These are phyloP conservation scores for Termitomyces heimii DNA, from an alignment of 768 basidiomycete species.

Conservation along the genomic window DNA sequence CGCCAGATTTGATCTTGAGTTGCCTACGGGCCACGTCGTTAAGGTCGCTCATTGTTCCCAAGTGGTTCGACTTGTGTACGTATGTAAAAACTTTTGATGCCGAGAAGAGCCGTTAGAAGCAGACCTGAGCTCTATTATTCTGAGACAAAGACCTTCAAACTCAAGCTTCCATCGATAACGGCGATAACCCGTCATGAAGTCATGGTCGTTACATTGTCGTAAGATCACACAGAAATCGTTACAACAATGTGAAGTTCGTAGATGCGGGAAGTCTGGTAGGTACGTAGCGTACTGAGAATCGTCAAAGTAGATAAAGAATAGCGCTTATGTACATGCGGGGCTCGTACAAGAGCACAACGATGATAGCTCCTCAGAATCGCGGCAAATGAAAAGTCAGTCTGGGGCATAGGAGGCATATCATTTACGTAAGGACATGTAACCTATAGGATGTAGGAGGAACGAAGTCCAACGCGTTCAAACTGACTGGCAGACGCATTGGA, in stretches of 20 bases:
- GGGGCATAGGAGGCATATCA: slow-evolving; percentile 21
- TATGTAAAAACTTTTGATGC: background rate
- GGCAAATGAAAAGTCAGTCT: slow-evolving; percentile 11
- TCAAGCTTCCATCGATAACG: slow-evolving; percentile 10
- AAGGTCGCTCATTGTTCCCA: slow-evolving; percentile 39
- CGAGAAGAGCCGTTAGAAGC: background rate
- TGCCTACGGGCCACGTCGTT: slow-evolving; percentile 47
- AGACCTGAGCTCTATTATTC: background rate
- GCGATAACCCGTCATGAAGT: slow-evolving; percentile 9
- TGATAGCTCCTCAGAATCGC: slow-evolving; percentile 14
- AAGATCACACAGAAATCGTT: slow-evolving; percentile 38
- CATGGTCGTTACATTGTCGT: slow-evolving; percentile 32
- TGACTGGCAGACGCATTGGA: slow-evolving; percentile 18
- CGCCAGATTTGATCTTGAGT: slow-evolving; percentile 73
- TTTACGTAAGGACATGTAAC: slow-evolving; percentile 15
- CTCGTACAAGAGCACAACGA: slow-evolving; percentile 9
- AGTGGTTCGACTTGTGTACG: background rate
- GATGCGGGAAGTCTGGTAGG: slow-evolving; percentile 19
- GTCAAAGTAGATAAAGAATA: slow-evolving; percentile 8
- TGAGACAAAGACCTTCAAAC: background rate
- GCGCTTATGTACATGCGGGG: slow-evolving; percentile 10
- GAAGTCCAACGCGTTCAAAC: slow-evolving; percentile 6
- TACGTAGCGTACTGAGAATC: slow-evolving; percentile 4
- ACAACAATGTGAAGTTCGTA: slow-evolving; percentile 35
- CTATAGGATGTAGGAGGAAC: slow-evolving; percentile 10